Percentiles rank a stretch among this genome's conserved stretches.
Conservation (phyloP, 495 filamentous ascomycete species). For the Lophiostoma macrostomum region DNA sequence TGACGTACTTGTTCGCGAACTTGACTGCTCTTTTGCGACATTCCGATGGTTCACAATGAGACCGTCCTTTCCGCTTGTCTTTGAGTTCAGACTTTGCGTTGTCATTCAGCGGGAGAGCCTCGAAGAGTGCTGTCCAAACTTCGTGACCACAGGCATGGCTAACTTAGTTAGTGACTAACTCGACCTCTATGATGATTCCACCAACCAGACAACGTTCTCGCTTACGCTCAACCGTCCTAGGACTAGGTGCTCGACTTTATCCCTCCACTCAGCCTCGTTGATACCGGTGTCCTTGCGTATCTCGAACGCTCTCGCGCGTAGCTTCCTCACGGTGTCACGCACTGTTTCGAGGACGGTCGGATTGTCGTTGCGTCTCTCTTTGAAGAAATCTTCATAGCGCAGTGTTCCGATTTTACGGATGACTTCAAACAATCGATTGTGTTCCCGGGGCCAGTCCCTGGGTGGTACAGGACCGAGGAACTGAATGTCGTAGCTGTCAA, state of each 20-base stretch:
- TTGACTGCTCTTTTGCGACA: no score
- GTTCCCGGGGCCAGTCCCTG: neutral
- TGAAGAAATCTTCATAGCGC: neutral
- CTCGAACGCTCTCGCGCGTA: neutral
- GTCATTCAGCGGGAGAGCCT: neutral
- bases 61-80: neutral
- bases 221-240: no score
- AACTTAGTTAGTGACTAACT: no score
- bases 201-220: no score
- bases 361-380: no score
- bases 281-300: neutral
- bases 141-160: neutral
- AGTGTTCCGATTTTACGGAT: neutral
- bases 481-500: neutral
- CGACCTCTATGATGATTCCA: no score
- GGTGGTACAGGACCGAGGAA: conserved; percentile 3
- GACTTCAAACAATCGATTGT: neutral
- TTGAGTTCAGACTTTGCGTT: neutral
- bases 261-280: neutral
- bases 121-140: neutral
- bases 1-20: no score
- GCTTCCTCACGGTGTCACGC: no score
- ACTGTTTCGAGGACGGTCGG: no score
- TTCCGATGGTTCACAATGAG: no score
- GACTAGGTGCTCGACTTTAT: no score